Conservation (phyloP, 148 eudicot species). For the Diospyros lotus region DNA sequence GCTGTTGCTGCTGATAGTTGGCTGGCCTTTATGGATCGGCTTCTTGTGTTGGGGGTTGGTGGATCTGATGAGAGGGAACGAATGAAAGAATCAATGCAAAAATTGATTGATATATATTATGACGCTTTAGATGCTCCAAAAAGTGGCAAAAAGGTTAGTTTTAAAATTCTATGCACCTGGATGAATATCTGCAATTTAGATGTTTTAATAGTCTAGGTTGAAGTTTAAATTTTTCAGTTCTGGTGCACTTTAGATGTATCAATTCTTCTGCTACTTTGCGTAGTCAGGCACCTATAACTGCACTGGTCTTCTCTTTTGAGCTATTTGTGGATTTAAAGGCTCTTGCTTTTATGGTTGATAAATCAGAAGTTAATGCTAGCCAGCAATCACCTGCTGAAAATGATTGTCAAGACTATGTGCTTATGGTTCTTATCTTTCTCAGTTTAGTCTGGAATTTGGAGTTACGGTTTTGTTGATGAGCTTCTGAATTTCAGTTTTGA, state of each 20-base stretch:
- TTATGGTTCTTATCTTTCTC: not conserved
- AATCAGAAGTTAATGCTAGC: not conserved
- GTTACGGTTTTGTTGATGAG: too few relatives aligned
- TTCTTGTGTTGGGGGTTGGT: slow-evolving; percentile 42
- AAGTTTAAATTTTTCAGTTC: not conserved
- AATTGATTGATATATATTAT: slow-evolving; percentile 58
- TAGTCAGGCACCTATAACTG: not conserved
- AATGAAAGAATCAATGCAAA: slow-evolving; percentile 30
- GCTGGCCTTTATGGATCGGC: slow-evolving; percentile 58
- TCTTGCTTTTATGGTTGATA: not conserved
- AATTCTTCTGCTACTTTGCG: not conserved
- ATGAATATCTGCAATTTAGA: not conserved
- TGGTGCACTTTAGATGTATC: not conserved
- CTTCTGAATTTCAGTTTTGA: too few relatives aligned
- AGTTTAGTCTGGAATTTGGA: too few relatives aligned
- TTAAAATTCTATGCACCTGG: not conserved
- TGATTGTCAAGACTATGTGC: not conserved
- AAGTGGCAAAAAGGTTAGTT: slow-evolving; percentile 63
- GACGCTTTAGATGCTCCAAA: slow-evolving; percentile 93
- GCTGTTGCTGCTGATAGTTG: slow-evolving; percentile 70
- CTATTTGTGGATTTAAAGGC: not conserved
- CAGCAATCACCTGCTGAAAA: not conserved
- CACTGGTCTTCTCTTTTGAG: not conserved
- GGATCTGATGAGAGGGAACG: slow-evolving; percentile 24
- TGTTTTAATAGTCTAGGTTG: not conserved